phyloP scores from a whole-genome alignment of 306 rosid genomes.

The Castanea crenata region DNA sequence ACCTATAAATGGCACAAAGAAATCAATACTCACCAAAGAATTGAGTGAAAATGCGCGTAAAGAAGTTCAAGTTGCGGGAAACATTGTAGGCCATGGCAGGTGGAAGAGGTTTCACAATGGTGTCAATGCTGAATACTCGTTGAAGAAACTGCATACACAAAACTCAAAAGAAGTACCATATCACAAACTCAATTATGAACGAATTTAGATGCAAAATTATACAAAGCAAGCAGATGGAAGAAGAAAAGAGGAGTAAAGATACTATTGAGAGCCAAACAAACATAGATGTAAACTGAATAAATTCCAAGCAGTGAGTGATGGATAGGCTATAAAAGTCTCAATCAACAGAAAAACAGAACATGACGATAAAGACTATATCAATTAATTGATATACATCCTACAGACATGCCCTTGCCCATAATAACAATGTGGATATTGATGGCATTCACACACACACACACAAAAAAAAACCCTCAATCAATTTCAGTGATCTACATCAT shows the following conservation, averaged over 20 bases:
- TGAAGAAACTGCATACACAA: constrained; percentile 75
- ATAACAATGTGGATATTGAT: too few relatives aligned
- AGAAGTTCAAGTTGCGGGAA: constrained; percentile 94
- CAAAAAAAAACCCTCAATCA: neutral
- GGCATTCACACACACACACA: too few relatives aligned
- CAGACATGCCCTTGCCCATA: too few relatives aligned
- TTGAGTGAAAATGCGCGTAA: constrained; percentile 95
- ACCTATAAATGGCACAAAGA: too few relatives aligned
- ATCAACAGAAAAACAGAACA: neutral
- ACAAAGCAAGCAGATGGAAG: too few relatives aligned
- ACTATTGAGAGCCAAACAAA: neutral
- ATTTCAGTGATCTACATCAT: neutral
- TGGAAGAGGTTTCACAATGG: constrained; percentile 91
- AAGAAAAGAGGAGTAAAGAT: neutral
- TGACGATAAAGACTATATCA: too few relatives aligned
- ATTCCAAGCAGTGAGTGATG: neutral
- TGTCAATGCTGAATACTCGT: constrained; percentile 86
- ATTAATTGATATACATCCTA: too few relatives aligned
- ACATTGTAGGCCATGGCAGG: constrained; percentile 76
- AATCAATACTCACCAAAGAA: constrained; percentile 20
- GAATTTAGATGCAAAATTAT: neutral
- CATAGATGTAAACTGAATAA: neutral
- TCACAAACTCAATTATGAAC: neutral
- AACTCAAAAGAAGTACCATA: neutral
- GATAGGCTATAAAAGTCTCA: neutral